phyloP scores from a whole-genome alignment of 352 stramenopile species.

The Globisporangium cylindrosporum region DNA sequence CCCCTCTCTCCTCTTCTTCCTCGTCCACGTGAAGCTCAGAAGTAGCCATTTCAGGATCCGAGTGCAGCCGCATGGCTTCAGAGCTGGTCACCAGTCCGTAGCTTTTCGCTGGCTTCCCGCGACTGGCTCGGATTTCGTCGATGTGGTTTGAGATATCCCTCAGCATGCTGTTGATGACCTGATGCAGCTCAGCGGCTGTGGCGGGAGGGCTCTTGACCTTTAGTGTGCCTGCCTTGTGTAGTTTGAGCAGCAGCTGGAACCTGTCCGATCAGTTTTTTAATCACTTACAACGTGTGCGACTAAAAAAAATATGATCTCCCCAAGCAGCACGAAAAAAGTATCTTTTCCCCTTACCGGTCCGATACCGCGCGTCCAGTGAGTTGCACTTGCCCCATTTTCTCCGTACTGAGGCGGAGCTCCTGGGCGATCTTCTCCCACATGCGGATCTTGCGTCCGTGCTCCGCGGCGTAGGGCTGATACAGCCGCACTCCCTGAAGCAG shows the following conservation, averaged over 20 bases:
- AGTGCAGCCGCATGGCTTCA: slow-evolving; percentile 10
- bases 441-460: slow-evolving; percentile 48
- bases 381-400: slow-evolving; percentile 27
- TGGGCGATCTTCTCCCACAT: slow-evolving; percentile 49
- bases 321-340: slow-evolving; percentile 5
- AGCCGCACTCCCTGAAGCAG: slow-evolving; percentile 40
- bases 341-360: slow-evolving; percentile 25
- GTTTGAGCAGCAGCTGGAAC: slow-evolving; percentile 37
- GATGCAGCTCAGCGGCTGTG: slow-evolving; percentile 20
- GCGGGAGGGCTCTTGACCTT: slow-evolving; percentile 31
- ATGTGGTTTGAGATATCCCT: slow-evolving; percentile 21
- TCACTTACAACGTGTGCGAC: not conserved
- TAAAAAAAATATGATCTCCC: not conserved
- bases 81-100: not conserved
- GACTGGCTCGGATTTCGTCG: slow-evolving; percentile 14
- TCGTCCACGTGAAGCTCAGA: not conserved
- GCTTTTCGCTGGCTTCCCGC: slow-evolving; percentile 9
- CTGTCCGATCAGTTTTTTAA: slow-evolving; percentile 9
- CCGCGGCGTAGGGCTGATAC: slow-evolving; percentile 41
- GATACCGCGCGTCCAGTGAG: slow-evolving; percentile 38
- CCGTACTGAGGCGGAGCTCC: slow-evolving; percentile 30
- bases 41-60: not conserved
- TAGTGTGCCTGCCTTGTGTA: slow-evolving; percentile 32
- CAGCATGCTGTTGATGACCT: slow-evolving; percentile 30
- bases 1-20: not conserved